These are phyloP conservation scores for Parathielavia hyrcaniae DNA, from an alignment of 495 filamentous ascomycete genomes.

Conservation along the genomic window DNA sequence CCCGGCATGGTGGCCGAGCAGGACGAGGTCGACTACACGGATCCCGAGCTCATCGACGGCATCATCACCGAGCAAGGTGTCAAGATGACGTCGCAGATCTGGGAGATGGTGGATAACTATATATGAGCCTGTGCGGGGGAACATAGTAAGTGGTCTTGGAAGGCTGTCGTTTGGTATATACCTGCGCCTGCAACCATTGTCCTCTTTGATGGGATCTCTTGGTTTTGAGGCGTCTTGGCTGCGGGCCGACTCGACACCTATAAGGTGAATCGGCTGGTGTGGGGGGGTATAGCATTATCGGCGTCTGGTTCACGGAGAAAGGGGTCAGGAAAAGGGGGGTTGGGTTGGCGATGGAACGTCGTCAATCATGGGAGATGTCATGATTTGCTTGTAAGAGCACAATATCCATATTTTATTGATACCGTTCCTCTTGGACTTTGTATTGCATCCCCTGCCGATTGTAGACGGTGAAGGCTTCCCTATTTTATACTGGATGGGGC, in stretches of 20 bases:
- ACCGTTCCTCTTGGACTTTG: too few relatives aligned
- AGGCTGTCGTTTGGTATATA: not conserved
- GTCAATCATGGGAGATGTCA: too few relatives aligned
- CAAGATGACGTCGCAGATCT: slow-evolving; percentile 36
- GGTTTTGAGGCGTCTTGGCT: too few relatives aligned
- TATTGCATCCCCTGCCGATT: too few relatives aligned
- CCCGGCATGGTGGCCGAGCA: slow-evolving; percentile 25
- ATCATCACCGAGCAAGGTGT: slow-evolving; percentile 40
- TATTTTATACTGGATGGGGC: too few relatives aligned
- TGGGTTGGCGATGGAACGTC: not conserved
- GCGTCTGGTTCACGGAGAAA: not conserved
- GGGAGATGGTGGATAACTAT: slow-evolving; percentile 34
- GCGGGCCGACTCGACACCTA: too few relatives aligned
- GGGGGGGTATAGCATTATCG: not conserved
- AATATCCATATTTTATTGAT: too few relatives aligned
- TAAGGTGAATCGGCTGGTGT: not conserved
- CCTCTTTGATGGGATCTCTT: too few relatives aligned
- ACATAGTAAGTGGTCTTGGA: too few relatives aligned
- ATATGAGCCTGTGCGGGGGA: slow-evolving; percentile 10
- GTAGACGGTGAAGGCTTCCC: too few relatives aligned
- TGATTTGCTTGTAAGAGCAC: too few relatives aligned
- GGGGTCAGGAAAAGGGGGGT: not conserved
- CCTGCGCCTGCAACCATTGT: too few relatives aligned
- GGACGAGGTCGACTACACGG: slow-evolving; percentile 74
- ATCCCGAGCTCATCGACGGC: slow-evolving; percentile 33